Conservation (phyloP, 148 eudicot species). For the Limonium bicolor region DNA sequence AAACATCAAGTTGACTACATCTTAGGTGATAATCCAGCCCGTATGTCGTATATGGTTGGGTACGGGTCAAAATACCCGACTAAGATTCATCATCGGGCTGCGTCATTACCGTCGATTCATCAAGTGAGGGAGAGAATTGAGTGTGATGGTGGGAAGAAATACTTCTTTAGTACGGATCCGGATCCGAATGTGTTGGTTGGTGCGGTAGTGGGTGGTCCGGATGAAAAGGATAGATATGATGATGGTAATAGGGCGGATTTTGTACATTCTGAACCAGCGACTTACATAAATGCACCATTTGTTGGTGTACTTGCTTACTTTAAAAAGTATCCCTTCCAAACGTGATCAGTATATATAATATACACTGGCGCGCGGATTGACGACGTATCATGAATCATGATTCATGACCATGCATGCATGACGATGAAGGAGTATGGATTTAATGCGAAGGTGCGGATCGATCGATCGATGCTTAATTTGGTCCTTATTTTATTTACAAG, state of each 20-base stretch:
- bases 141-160: slow-evolving; percentile 26
- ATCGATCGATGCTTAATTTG: no score
- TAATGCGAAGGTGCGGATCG: no score
- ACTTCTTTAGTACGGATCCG: slow-evolving; percentile 20
- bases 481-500: no score
- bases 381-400: no score
- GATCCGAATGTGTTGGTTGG: slow-evolving; percentile 42
- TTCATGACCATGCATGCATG: no score
- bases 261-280: slow-evolving; percentile 36
- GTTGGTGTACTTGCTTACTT: slow-evolving; percentile 47
- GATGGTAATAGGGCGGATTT: slow-evolving; percentile 27
- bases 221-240: slow-evolving; percentile 16
- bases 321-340: slow-evolving; percentile 10
- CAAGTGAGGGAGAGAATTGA: slow-evolving; percentile 14
- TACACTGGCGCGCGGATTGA: no score
- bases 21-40: slow-evolving; percentile 41
- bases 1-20: slow-evolving; percentile 38
- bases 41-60: slow-evolving; percentile 70
- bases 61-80: slow-evolving; percentile 37
- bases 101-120: slow-evolving; percentile 38
- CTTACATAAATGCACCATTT: slow-evolving; percentile 56
- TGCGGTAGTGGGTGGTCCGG: slow-evolving; percentile 59
- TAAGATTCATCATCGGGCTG: slow-evolving; percentile 47
- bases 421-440: no score
- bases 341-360: background rate